A percentile compares a stretch with the other conserved stretches of the same genome.
Conservation (phyloP, 371 early-diverging fungal genomes). For the Circinella umbellata region DNA sequence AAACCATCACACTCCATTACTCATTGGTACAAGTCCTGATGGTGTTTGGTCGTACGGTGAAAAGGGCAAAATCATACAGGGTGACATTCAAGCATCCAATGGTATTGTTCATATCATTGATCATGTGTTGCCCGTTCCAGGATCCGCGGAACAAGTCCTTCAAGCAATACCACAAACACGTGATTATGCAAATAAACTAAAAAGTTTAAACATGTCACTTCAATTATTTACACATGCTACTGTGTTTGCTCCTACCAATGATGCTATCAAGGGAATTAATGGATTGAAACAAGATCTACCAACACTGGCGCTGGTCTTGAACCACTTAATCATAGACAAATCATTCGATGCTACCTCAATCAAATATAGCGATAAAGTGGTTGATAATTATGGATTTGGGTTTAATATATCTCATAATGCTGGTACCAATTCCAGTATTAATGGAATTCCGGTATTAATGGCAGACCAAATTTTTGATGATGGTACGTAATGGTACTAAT, state of each 20-base stretch:
- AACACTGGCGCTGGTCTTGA: neutral
- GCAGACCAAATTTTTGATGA: constrained; percentile 14
- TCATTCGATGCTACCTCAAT: neutral
- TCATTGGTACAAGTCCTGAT: constrained; percentile 12
- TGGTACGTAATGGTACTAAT: neutral
- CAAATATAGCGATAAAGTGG: neutral
- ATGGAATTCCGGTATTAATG: constrained; percentile 2
- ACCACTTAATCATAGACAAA: constrained; percentile 9
- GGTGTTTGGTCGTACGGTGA: constrained; percentile 13
- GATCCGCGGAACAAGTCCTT: constrained; percentile 6
- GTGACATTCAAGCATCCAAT: constrained; percentile 11
- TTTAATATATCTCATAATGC: constrained; percentile 1
- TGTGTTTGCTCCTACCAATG: constrained; percentile 19
- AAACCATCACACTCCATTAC: neutral
- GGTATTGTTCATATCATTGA: constrained; percentile 11
- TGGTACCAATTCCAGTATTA: neutral
- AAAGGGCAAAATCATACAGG: constrained; percentile 5
- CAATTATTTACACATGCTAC: constrained; percentile 16
- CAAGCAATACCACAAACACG: constrained; percentile 8
- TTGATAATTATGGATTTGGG: constrained; percentile 8
- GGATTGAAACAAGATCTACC: neutral
- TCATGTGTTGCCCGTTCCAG: neutral
- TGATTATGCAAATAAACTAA: constrained; percentile 3
- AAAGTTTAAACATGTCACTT: constrained; percentile 3
- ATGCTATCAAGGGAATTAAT: constrained; percentile 3